Conservation (phyloP, 306 rosid genomes). For the Cicer bijugum region DNA sequence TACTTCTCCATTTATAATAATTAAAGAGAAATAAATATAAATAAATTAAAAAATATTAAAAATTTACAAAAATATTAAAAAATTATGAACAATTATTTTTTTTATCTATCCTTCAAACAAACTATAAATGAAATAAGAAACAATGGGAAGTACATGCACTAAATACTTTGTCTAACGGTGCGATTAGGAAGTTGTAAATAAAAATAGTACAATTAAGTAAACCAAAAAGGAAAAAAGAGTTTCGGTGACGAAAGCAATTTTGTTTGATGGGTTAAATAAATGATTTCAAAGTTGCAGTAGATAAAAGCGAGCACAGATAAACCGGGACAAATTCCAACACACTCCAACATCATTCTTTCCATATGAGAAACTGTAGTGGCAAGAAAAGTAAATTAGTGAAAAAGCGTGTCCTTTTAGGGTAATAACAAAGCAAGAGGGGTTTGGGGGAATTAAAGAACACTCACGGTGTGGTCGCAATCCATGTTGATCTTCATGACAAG, state of each 20-base stretch:
- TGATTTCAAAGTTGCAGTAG: neutral
- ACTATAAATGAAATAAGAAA: no score
- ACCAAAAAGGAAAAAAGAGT: neutral
- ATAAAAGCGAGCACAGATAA: neutral
- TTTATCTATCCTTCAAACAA: no score
- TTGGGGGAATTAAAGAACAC: constrained; percentile 6
- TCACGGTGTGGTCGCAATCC: constrained; percentile 10
- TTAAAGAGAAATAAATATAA: no score
- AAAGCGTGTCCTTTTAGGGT: neutral
- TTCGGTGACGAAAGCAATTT: neutral
- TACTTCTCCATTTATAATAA: no score
- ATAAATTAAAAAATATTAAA: no score
- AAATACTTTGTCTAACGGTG: no score
- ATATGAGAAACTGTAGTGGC: neutral
- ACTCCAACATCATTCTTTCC: neutral
- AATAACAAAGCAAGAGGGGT: constrained; percentile 3
- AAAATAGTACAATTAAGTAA: no score
- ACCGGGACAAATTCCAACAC: neutral
- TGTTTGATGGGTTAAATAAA: neutral
- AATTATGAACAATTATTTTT: no score
- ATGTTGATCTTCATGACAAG: constrained; percentile 17
- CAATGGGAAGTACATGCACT: no score
- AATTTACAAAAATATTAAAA: no score
- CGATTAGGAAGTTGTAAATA: no score
- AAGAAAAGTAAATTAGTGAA: neutral